These are phyloP conservation scores for Macaranga tanarius DNA, from an alignment of 441 rosid species.

Conservation along the genomic window DNA sequence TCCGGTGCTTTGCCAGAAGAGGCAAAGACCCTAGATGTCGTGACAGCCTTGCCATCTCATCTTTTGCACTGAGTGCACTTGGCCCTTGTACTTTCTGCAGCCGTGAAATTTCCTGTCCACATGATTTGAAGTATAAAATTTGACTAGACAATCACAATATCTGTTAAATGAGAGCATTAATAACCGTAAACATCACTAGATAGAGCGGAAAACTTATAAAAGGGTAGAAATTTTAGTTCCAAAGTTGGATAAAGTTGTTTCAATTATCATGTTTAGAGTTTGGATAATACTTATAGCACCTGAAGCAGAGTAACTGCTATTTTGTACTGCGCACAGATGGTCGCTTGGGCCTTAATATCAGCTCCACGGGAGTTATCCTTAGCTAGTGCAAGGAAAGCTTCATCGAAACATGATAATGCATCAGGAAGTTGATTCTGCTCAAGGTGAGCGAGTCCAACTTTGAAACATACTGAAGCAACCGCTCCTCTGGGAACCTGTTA, in stretches of 20 bases:
- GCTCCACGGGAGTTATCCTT: slow-evolving; percentile 97
- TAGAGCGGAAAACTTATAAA: neutral
- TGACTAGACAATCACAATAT: neutral
- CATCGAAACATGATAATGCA: slow-evolving; percentile 94
- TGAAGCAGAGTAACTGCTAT: slow-evolving; percentile 87
- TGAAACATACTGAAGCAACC: slow-evolving; percentile 87
- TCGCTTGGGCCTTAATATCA: slow-evolving; percentile 95
- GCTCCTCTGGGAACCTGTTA: slow-evolving; percentile 95
- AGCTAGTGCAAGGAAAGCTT: slow-evolving; percentile 95
- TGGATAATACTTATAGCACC: slow-evolving; percentile 39
- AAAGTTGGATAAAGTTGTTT: neutral
- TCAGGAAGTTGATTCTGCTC: slow-evolving; percentile 98
- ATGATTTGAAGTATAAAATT: neutral
- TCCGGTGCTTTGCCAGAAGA: slow-evolving; percentile 88
- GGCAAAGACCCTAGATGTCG: slow-evolving; percentile 93
- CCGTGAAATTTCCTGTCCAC: slow-evolving; percentile 79
- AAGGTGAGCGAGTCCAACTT: slow-evolving; percentile 93
- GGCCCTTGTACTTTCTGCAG: slow-evolving; percentile 91
- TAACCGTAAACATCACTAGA: neutral
- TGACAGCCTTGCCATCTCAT: slow-evolving; percentile 95
- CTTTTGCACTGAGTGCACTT: slow-evolving; percentile 91
- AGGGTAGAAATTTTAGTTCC: no score
- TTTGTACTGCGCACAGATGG: slow-evolving; percentile 98
- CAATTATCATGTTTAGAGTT: neutral
- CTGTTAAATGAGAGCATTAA: neutral